Conservation (phyloP, 1,284 basidiomycete species). For the Ustilago shanxiensis region DNA sequence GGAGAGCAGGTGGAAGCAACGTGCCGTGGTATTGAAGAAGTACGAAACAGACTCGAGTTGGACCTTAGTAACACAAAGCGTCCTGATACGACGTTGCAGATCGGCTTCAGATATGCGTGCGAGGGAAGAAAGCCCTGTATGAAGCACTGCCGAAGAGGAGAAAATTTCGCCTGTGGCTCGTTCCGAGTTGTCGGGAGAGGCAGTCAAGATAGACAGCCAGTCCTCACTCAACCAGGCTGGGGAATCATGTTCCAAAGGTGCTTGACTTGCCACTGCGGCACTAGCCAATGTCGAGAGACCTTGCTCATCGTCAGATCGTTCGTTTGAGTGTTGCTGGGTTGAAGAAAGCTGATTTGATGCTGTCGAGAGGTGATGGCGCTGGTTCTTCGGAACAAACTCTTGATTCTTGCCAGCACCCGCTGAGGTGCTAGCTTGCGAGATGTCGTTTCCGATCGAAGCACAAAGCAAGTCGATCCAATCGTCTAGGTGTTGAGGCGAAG, state of each 20-base stretch:
- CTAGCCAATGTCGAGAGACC: slow-evolving; percentile 12
- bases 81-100: slow-evolving; percentile 19
- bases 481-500: slow-evolving; percentile 21
- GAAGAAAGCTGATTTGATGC: neutral
- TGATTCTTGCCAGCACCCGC: neutral
- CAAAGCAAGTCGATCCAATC: slow-evolving; percentile 31
- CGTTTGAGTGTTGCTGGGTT: neutral
- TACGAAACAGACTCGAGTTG: slow-evolving; percentile 30
- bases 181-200: slow-evolving; percentile 1
- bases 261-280: slow-evolving; percentile 1
- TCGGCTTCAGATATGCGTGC: slow-evolving; percentile 16
- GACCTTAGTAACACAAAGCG: slow-evolving; percentile 19
- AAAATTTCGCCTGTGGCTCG: neutral
- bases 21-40: slow-evolving; percentile 42
- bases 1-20: slow-evolving; percentile 35
- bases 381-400: neutral
- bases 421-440: neutral
- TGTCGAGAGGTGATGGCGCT: neutral
- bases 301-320: neutral
- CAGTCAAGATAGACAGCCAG: slow-evolving; percentile 16
- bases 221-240: slow-evolving; percentile 22
- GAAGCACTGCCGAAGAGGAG: neutral
- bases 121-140: slow-evolving; percentile 12
- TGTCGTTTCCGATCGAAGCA: slow-evolving; percentile 17
- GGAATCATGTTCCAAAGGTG: neutral